Evolutionary conservation across 495 filamentous ascomycete species (phyloP).

Genomic region (Penicillium tannophilum): DNA sequence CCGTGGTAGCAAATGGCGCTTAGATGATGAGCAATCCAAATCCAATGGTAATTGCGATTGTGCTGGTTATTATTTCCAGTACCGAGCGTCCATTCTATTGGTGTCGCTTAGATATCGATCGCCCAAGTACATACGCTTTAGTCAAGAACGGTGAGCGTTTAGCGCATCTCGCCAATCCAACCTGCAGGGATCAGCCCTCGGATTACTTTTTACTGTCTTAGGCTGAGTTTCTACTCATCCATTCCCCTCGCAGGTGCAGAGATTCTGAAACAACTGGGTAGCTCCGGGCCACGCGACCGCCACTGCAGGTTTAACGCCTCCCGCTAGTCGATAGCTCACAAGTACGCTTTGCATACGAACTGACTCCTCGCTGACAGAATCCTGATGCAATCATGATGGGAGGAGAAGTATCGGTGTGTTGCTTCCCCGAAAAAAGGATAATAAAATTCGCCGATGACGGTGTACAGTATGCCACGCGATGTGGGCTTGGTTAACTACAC

Average conservation of each 20-base stretch:
- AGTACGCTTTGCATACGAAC: slow-evolving; percentile 4
- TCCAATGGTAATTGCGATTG: background rate
- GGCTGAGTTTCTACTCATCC: slow-evolving; percentile 1
- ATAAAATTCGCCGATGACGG: background rate
- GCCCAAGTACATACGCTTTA: background rate
- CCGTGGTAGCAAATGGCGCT: slow-evolving; percentile 1
- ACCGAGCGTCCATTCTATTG: too few species aligned
- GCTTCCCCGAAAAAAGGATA: background rate
- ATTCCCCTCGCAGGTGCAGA: slow-evolving; percentile 1
- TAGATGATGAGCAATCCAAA: background rate
- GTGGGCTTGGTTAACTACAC: background rate
- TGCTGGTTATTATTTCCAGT: background rate
- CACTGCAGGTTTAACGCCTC: slow-evolving; percentile 21
- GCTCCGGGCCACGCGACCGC: slow-evolving; percentile 30
- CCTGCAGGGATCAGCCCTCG: slow-evolving; percentile 3
- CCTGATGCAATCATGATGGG: background rate
- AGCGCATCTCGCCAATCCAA: slow-evolving; percentile 3
- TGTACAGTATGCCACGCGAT: background rate
- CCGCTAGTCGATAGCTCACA: slow-evolving; percentile 28
- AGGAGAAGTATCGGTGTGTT: slow-evolving; percentile 6
- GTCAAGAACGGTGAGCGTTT: slow-evolving; percentile 5
- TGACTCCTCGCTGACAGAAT: background rate
- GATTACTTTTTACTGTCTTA: slow-evolving; percentile 8
- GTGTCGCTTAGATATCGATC: background rate
- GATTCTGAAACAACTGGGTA: slow-evolving; percentile 27